Conservation (phyloP, 148 eudicot genomes). For the Limonium bicolor region DNA sequence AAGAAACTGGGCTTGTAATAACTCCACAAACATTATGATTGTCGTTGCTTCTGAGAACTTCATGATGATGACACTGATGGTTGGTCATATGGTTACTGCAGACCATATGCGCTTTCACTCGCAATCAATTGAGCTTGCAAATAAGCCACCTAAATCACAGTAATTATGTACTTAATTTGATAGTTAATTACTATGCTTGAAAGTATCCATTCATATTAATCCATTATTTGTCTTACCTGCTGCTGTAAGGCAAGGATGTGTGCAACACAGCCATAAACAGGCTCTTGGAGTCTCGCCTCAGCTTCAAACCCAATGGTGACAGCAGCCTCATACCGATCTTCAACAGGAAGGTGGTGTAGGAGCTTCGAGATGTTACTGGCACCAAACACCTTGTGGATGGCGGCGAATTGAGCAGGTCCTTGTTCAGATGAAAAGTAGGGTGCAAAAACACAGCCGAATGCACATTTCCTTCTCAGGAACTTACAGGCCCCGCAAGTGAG, state of each 20-base stretch:
- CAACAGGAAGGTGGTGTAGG: slow-evolving; percentile 40
- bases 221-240: slow-evolving; percentile 37
- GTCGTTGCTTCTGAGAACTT: too few relatives aligned
- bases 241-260: slow-evolving; percentile 85
- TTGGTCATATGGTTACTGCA: neutral
- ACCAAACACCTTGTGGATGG: slow-evolving; percentile 83
- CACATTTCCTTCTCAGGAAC: slow-evolving; percentile 71
- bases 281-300: slow-evolving; percentile 66
- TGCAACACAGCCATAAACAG: slow-evolving; percentile 81
- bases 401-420: slow-evolving; percentile 66
- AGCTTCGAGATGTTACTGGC: slow-evolving; percentile 75
- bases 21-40: too few relatives aligned
- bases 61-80: neutral
- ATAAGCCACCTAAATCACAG: slow-evolving; percentile 81
- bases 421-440: slow-evolving; percentile 71
- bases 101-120: slow-evolving; percentile 51
- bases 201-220: too few relatives aligned
- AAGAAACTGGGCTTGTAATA: too few relatives aligned
- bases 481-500: slow-evolving; percentile 97
- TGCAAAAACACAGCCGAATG: slow-evolving; percentile 56
- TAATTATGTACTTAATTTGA: too few relatives aligned
- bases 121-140: slow-evolving; percentile 81
- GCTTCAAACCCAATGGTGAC: slow-evolving; percentile 85
- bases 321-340: slow-evolving; percentile 65
- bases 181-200: too few relatives aligned